These are phyloP conservation scores for Mycena haematopus DNA, from an alignment of 768 basidiomycete species.

Conservation along the genomic window DNA sequence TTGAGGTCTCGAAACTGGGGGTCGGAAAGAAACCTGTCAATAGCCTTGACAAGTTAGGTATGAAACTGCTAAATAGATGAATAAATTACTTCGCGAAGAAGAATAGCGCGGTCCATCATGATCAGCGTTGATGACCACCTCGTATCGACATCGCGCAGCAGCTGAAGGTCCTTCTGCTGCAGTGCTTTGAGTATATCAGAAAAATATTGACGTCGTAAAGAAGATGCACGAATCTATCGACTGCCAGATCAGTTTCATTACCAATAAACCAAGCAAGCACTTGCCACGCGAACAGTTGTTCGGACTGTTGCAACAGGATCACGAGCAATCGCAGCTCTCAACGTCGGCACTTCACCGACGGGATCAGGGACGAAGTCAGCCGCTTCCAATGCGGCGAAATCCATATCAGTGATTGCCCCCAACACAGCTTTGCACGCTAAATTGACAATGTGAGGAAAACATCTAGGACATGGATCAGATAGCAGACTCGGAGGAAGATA, in stretches of 20 bases:
- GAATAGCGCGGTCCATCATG: conserved; percentile 38
- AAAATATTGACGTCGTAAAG: conserved; percentile 27
- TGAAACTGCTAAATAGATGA: background rate
- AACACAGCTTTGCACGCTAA: background rate
- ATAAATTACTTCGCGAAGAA: conserved; percentile 17
- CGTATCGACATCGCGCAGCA: conserved; percentile 39
- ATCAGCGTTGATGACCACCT: conserved; percentile 40
- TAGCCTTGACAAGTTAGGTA: background rate
- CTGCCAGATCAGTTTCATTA: no score
- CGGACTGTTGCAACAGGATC: conserved; percentile 21
- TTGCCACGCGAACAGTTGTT: conserved; percentile 16
- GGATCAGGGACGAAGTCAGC: conserved; percentile 22
- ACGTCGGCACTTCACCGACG: background rate
- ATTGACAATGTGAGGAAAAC: conserved; percentile 20
- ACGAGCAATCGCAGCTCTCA: background rate
- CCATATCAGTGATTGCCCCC: conserved; percentile 9
- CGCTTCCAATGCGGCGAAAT: conserved; percentile 6
- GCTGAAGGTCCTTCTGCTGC: conserved; percentile 33
- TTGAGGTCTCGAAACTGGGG: background rate
- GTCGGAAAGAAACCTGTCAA: background rate
- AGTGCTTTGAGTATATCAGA: conserved; percentile 19
- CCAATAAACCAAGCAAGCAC: background rate
- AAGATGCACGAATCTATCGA: conserved; percentile 26
- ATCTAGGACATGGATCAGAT: background rate
- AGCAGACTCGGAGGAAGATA: conserved; percentile 6